Conservation (phyloP, 1,139 yeast genomes). For the Magnusiomyces tetraspermus region DNA sequence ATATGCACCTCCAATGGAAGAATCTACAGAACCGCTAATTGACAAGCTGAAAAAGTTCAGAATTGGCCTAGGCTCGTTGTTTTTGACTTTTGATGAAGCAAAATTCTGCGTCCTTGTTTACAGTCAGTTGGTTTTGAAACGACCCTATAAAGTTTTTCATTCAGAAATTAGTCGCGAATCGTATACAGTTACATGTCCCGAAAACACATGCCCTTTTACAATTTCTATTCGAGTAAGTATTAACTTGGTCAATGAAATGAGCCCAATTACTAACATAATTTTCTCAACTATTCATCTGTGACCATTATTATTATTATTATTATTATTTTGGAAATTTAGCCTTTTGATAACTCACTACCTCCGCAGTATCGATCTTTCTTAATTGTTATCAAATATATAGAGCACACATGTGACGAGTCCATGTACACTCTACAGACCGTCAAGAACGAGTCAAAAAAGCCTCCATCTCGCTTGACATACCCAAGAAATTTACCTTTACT, state of each 20-base stretch:
- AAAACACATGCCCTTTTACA: neutral
- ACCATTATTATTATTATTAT: no score
- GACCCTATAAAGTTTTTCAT: neutral
- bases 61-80: slow-evolving; percentile 2
- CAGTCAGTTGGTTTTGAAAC: neutral
- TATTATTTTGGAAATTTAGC: no score
- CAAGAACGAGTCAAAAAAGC: neutral
- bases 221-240: neutral
- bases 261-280: no score
- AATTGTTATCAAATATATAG: neutral
- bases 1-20: neutral
- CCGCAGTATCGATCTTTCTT: neutral
- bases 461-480: neutral
- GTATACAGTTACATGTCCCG: neutral
- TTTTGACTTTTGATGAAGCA: slow-evolving; percentile 4
- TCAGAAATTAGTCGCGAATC: slow-evolving; percentile 2
- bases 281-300: no score
- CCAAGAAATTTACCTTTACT: slow-evolving; percentile 1
- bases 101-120: neutral
- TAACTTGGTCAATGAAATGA: no score
- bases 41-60: neutral
- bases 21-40: neutral
- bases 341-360: slow-evolving; percentile 2
- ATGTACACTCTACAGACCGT: neutral
- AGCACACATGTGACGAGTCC: slow-evolving; percentile 1